Percentiles rank a stretch among this genome's conserved stretches.
Evolutionary conservation across 2,329 filamentous ascomycete species (phyloP).

Genomic region (Neopestalotiopsis clavispora): DNA sequence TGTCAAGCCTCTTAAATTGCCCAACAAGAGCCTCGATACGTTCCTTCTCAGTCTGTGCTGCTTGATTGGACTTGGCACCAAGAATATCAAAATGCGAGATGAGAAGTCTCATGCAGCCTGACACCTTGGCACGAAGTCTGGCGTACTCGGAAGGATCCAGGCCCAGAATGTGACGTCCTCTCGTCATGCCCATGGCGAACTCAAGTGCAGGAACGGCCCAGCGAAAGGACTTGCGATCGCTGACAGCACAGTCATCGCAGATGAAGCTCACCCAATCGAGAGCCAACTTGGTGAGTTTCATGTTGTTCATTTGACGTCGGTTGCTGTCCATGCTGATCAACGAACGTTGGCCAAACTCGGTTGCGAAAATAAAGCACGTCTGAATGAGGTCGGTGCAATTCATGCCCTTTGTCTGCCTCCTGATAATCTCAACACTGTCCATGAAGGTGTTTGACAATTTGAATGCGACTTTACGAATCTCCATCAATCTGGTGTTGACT

Average conservation of each 20-base stretch:
- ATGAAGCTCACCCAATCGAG: constrained; percentile 98
- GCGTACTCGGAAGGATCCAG: constrained; percentile 89
- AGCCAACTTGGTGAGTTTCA: constrained; percentile 90
- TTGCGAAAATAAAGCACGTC: constrained; percentile 98
- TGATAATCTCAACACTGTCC: constrained; percentile 95
- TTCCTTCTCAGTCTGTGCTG: constrained; percentile 92
- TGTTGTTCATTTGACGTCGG: constrained; percentile 93
- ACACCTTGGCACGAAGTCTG: constrained; percentile 83
- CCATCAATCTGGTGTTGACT: constrained; percentile 88
- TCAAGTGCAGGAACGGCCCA: constrained; percentile 96
- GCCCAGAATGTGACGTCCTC: constrained; percentile 89
- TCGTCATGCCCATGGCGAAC: constrained; percentile 96
- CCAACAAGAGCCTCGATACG: constrained; percentile 80
- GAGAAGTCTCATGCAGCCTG: constrained; percentile 94
- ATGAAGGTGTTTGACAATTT: constrained; percentile 98
- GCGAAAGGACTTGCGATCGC: constrained; percentile 93
- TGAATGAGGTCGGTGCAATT: constrained; percentile 96
- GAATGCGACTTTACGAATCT: constrained; percentile 94
- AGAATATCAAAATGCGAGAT: constrained; percentile 99
- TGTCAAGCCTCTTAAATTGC: constrained; percentile 78
- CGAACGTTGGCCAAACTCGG: constrained; percentile 95
- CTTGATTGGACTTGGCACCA: constrained; percentile 90
- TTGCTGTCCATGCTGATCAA: constrained; percentile 96
- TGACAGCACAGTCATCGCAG: constrained; percentile 93
- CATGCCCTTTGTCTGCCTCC: constrained; percentile 80